Base-by-base conservation (phyloP, 345 rosid genomes). In the Linum tenue region DNA sequence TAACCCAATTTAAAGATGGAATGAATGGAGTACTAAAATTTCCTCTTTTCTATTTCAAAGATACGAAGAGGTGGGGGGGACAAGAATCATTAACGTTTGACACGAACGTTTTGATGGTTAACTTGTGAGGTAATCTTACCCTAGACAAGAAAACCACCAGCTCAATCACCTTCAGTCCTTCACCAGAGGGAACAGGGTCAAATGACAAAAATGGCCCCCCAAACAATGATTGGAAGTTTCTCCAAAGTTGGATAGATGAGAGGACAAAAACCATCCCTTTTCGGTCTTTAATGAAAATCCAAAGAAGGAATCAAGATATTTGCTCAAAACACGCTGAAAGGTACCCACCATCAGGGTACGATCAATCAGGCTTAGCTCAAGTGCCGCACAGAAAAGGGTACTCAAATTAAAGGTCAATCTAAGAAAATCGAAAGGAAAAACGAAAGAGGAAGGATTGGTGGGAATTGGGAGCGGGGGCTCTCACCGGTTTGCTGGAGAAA, bases 401-500 rank as follows among this genome's bases (percentile, higher is more conserved):
- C 31, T 22, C 31, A 22, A 22, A 22, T 22, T 14, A 44, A 14
- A 3, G 51, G 12, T 44, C 51, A 44, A 44, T 7, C 12, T 44
- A 9, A 44, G 11, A 1, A 44, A 44, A 44, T 14, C 8, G 10
- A 44, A 8, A 44, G 51, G 0, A 22, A 22, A 22, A 22, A 22
- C 31, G 31, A 15, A 12, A 39, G 9, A 55, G 12, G 14, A 62
- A 38, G 1, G 5, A 59, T 60, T 42, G 12, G 57, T 3, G 1
- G 5, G 2, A 17, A 50, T 2, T 4, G 2, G 4, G 56, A 37
- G 15, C 14, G 3, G 1, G 39, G 3, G 40, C 10, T 43, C 75
- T 69, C 55, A 88, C 98, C 82, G 84, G 73, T 61, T 75, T 84
- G 77, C 89, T 83, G 63, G 90, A 85, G 77, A 91, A 91, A 68